Base-by-base conservation (phyloP, 495 filamentous ascomycete species). In the Penicillium bialowiezense region DNA sequence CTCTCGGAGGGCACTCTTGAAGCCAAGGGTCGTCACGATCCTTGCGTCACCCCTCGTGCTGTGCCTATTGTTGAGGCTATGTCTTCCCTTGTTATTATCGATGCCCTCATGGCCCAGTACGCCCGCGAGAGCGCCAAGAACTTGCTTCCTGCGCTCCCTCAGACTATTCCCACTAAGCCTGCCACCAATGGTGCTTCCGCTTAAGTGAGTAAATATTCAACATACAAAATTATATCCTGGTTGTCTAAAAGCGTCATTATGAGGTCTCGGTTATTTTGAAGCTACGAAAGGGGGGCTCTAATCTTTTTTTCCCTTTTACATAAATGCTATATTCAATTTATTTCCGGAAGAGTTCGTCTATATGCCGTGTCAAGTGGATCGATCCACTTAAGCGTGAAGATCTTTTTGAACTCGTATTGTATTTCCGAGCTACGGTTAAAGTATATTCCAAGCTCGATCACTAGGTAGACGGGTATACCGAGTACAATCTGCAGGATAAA, bases 51-150 rank as follows among this genome's bases (percentile, higher is more conserved):
- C 1, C 93, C 93, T 13, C 79, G 93, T 36, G 93, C 93, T 10
- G 86, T 98, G 29, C 92, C 92, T 21, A 97, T 98, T 44, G 91
- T 98, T 5, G 93, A 98, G 74, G 84, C 90, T 31, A 98, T 98
- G 93, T 88, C 92, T 7, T 82, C 90, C 10, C 69, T 97, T 48
- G 88, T 92, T 8, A 70, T 98, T 23, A 92, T 96, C 77, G 93
- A 98, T 72, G 85, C 89, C n/a, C 68, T 95, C 47, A 73, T 95
- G 73, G 85, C 88, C 41, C 92, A 98, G 76, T 85, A 87, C 65
- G 83, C 87, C 13, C 74, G 91, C 17, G 72, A 76, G 54, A 64
- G 62, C 44, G 65, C 72, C 13, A 73, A 64, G 64, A 70, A 62
- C 52, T 46, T 67, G 38, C 70, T 75, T 13, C 74, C 72, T 1